These are phyloP conservation scores for Neurospora sp. DNA, from an alignment of 495 filamentous ascomycete species.

Conservation along the genomic window DNA sequence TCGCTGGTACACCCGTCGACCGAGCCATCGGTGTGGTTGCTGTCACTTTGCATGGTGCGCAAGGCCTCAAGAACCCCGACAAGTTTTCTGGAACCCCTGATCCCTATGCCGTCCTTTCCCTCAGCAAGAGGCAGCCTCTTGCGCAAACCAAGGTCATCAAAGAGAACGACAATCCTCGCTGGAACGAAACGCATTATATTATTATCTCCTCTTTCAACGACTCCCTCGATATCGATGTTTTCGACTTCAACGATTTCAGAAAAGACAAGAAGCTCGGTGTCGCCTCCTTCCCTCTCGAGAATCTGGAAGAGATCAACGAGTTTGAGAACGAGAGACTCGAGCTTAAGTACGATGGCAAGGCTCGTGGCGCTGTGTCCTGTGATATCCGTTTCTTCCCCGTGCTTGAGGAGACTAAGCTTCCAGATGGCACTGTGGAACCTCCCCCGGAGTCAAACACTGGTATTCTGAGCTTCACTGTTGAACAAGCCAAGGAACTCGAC, in stretches of 20 bases:
- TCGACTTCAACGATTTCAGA: slow-evolving; percentile 88
- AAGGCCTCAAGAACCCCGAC: slow-evolving; percentile 88
- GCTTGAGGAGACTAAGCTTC: slow-evolving; percentile 56
- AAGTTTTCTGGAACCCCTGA: slow-evolving; percentile 89
- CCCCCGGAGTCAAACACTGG: slow-evolving; percentile 84
- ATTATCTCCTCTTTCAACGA: slow-evolving; percentile 87
- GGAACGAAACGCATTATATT: slow-evolving; percentile 94
- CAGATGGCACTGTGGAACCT: slow-evolving; percentile 67
- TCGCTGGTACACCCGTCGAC: slow-evolving; percentile 89
- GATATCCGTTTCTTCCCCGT: slow-evolving; percentile 96
- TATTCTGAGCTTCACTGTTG: slow-evolving; percentile 83
- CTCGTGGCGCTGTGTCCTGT: slow-evolving; percentile 64
- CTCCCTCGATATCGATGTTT: slow-evolving; percentile 68
- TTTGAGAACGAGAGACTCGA: slow-evolving; percentile 80
- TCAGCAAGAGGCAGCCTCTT: slow-evolving; percentile 71
- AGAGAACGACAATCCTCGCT: slow-evolving; percentile 76
- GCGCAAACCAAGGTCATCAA: slow-evolving; percentile 82
- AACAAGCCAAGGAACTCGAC: slow-evolving; percentile 94
- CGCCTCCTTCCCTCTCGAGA: slow-evolving; percentile 74
- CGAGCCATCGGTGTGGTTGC: slow-evolving; percentile 92
- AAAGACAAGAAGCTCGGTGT: slow-evolving; percentile 94
- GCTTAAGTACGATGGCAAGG: slow-evolving; percentile 72
- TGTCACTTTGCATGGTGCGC: slow-evolving; percentile 80
- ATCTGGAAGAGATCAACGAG: slow-evolving; percentile 61
- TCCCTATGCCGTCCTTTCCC: slow-evolving; percentile 78